Evolutionary conservation across 352 stramenopile genomes (phyloP), one percentile per base, ranked within the genome.

Genomic region (Pythium scleroteichum): DNA sequence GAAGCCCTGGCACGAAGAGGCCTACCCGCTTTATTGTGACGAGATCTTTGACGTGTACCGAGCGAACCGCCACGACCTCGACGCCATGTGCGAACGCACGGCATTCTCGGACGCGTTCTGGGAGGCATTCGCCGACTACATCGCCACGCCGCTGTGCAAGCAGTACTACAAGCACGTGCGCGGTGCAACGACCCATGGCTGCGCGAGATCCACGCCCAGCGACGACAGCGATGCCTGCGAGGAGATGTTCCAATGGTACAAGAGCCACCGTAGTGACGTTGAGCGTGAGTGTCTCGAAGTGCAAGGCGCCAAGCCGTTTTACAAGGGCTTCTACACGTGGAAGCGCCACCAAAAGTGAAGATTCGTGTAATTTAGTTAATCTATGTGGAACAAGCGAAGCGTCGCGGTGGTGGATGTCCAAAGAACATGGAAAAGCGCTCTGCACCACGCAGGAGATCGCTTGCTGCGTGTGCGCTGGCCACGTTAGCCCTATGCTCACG

Each of bases 221-320:
- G 53, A 68, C 13, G 20, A 68, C 13, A 19, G 49, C 1, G 55
- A 53, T 0, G 19, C 9, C 23, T 87, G 77, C 27, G 26, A 45
- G 20, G n/a, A 51, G 9, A 72, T 86, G 69, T 89, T 86, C 40
- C 38, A 60, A n/a, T 86, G 77, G 79, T 89, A 89, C 56, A 40
- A 39, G 24, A 23, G 62, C 22, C 72, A 86, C 29, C 59, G 77
- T 44, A 19, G 50, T 3, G 51, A 68, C 16, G 52, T 89, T 24
- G 79, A 89, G 66, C 62, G 42, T 23, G 72, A 87, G 35, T 89
- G 79, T 50, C 74, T 76, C 49, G 68, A 85, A 47, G 60, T 79
- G 41, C 58, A 62, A 26, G 45, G 39, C 40, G 64, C 64, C 14
- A 54, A 50, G 52, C 40, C 46, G 20, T 71, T 71, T 22, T 71